These are phyloP conservation scores for Maudiozyma turicensis DNA, from an alignment of 805 yeast species.

Conservation along the genomic window DNA sequence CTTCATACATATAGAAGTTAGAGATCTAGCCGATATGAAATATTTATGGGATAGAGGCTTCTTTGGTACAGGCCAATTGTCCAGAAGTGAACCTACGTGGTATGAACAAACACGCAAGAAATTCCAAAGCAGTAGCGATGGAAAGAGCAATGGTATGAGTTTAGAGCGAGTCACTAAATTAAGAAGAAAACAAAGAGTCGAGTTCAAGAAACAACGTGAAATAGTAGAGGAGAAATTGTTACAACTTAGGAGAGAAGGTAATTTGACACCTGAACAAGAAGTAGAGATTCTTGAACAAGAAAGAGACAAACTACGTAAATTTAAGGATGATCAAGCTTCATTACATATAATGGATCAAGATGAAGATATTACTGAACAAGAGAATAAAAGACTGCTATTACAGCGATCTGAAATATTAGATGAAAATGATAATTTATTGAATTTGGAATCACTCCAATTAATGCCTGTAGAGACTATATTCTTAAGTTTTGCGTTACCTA, in stretches of 20 bases:
- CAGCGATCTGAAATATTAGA: slow-evolving; percentile 17
- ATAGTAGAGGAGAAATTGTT: slow-evolving; percentile 43
- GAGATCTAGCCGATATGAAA: slow-evolving; percentile 37
- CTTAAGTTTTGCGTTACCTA: slow-evolving; percentile 47
- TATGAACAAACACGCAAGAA: slow-evolving; percentile 49
- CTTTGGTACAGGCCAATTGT: slow-evolving; percentile 84
- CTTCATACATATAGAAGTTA: slow-evolving; percentile 26
- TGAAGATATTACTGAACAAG: slow-evolving; percentile 28
- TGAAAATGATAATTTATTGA: slow-evolving; percentile 19
- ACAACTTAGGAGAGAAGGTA: slow-evolving; percentile 29
- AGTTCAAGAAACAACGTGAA: slow-evolving; percentile 62
- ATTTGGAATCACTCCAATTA: slow-evolving; percentile 43
- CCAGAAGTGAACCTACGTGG: slow-evolving; percentile 95
- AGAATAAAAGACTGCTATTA: slow-evolving; percentile 8
- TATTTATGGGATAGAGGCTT: slow-evolving; percentile 77
- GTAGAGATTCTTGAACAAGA: slow-evolving; percentile 23
- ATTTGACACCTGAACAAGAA: slow-evolving; percentile 28
- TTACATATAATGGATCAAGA: background rate
- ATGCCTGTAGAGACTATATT: slow-evolving; percentile 72
- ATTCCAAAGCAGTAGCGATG: slow-evolving; percentile 30
- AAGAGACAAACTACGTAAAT: slow-evolving; percentile 23
- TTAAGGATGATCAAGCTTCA: slow-evolving; percentile 23
- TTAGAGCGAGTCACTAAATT: slow-evolving; percentile 70
- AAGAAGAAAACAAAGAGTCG: slow-evolving; percentile 61
- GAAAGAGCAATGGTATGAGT: slow-evolving; percentile 24